phyloP scores from a whole-genome alignment of 2,329 filamentous ascomycete genomes.

The Phyllosticta citribraziliensis region DNA sequence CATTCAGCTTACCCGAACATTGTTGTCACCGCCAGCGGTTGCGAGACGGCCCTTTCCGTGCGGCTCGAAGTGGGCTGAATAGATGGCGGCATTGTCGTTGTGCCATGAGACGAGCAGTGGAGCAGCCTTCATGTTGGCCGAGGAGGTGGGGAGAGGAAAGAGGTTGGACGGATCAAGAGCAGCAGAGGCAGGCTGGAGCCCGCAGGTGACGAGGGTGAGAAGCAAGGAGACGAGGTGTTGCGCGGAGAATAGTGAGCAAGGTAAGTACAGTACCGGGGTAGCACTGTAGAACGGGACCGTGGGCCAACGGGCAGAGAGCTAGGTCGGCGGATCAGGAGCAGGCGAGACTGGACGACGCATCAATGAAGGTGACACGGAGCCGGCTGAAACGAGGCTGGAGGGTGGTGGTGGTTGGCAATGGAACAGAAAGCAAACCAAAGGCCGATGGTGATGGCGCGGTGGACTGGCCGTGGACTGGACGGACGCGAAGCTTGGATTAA shows the following conservation, averaged over 20 bases:
- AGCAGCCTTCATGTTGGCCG: constrained; percentile 72
- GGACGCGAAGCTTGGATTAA: background rate
- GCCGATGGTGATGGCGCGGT: background rate
- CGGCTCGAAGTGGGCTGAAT: constrained; percentile 93
- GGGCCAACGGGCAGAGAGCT: background rate
- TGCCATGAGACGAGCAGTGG: constrained; percentile 98
- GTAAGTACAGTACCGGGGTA: too few species aligned
- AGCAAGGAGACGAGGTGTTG: constrained; percentile 10
- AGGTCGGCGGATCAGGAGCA: background rate
- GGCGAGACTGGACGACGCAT: background rate
- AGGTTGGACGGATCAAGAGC: constrained; percentile 1
- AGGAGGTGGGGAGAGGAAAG: background rate
- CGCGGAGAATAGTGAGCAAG: background rate
- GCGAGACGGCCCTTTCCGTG: constrained; percentile 84
- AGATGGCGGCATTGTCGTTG: constrained; percentile 91
- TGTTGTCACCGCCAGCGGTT: constrained; percentile 91
- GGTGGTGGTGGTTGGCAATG: background rate
- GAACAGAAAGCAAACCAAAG: background rate
- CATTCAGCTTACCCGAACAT: constrained; percentile 63
- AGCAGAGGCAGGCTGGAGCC: background rate
- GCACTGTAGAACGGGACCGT: background rate
- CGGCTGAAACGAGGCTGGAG: background rate
- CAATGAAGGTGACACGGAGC: background rate
- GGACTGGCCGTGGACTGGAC: too few species aligned
- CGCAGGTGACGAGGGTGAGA: background rate